Evolutionary conservation across 495 filamentous ascomycete genomes (phyloP), one percentile per base, ranked within the genome.

Genomic region (Penicillium goetzii): DNA sequence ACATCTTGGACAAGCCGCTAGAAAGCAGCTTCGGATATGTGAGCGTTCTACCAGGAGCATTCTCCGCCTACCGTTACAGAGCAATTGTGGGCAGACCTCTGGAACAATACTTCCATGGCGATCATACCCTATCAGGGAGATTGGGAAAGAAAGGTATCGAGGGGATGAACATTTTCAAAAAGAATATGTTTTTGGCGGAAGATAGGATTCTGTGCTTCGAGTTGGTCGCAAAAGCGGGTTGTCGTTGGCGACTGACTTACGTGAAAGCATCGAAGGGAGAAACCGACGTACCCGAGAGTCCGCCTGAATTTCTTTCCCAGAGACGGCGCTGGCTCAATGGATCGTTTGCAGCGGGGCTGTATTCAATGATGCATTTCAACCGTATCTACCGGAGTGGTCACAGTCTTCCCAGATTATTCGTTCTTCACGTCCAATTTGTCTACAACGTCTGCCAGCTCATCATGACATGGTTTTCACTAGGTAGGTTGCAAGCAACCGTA

Each of bases 131-230:
- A 15, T 93, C 95, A 58, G 93, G 93, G 77, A 85, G 91, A 58
- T 85, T 97, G 54, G 92, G 92, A 41, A 95, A 96, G 78, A 99
- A 99, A 83, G 95, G 95, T 79, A 97, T 99, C 70, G 95, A 99
- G 73, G 95, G 93, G 63, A 99, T 99, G 95, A 97, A 97, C 74
- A 98, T 99, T 66, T 98, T 99, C 86, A 98, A 99, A 83, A 99
- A 99, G 86, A 99, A 99, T 84, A 98, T 99, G 95, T 99, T 98
- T 83, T 92, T 99, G 80, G 95, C 95, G 71, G 95, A 98, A 78
- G 95, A 99, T 88, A 93, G 95, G 81, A 99, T 99, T 80, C 85
- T 99, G 52, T 99, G 95, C 81, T 99, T 99, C 83, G 95, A 99
- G 71, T 79, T 99, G 76, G 94, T 98, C 54, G 95, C 94, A 64